These are phyloP conservation scores for Exutisphaerella laricina DNA, from an alignment of 2,329 filamentous ascomycete species.

Conservation along the genomic window DNA sequence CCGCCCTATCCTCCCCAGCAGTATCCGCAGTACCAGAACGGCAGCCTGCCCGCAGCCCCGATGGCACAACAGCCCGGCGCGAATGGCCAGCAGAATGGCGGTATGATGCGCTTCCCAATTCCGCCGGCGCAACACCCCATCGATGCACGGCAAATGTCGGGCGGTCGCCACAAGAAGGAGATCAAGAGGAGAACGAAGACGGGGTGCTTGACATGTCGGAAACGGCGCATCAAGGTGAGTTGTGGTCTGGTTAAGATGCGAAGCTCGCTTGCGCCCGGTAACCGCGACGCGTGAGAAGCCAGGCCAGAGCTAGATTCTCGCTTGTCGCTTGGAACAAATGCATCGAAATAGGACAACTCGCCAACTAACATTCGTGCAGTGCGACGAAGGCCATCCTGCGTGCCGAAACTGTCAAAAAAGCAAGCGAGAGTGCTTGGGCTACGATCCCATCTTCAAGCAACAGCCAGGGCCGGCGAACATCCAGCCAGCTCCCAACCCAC, in stretches of 20 bases:
- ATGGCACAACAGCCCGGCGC: constrained; percentile 22
- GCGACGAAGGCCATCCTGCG: constrained; percentile 88
- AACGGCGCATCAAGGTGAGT: constrained; percentile 66
- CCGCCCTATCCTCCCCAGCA: constrained; percentile 22
- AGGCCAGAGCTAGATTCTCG: no score
- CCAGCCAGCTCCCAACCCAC: constrained; percentile 55
- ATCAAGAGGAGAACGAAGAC: constrained; percentile 63
- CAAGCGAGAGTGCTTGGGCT: constrained; percentile 78
- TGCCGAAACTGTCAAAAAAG: constrained; percentile 89
- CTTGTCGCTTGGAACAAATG: no score
- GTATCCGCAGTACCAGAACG: constrained; percentile 23
- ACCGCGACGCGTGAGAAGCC: no score
- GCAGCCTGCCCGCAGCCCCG: constrained; percentile 19
- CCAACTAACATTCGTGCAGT: no score
- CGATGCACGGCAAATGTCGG: constrained; percentile 49
- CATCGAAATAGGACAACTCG: no score
- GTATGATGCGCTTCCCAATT: constrained; percentile 50
- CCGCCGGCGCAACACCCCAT: constrained; percentile 41
- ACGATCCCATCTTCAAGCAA: constrained; percentile 81
- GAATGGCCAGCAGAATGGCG: constrained; percentile 21
- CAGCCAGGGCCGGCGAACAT: constrained; percentile 64
- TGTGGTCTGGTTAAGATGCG: no score
- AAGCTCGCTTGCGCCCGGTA: no score
- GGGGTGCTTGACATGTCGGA: constrained; percentile 52
- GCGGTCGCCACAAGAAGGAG: constrained; percentile 63